These are phyloP conservation scores for Sugiyamaella novakii DNA, from an alignment of 1,139 yeast species.

Conservation along the genomic window DNA sequence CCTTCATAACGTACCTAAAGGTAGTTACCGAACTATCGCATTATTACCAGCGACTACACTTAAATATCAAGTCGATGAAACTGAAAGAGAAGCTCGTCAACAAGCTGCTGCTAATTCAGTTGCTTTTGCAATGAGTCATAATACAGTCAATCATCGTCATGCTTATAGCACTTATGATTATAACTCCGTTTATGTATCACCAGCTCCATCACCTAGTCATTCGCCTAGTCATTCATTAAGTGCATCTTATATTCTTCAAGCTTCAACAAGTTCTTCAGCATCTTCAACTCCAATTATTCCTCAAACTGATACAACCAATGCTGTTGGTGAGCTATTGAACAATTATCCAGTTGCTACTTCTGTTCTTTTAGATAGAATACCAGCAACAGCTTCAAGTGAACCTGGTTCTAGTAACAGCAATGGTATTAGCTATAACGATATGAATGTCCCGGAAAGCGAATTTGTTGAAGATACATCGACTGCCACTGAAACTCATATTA, in stretches of 20 bases:
- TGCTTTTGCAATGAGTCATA: slow-evolving; percentile 65
- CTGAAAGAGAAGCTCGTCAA: slow-evolving; percentile 59
- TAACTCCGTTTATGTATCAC: slow-evolving; percentile 65
- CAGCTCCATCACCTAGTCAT: slow-evolving; percentile 32
- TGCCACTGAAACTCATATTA: not conserved
- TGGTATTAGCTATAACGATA: slow-evolving; percentile 3
- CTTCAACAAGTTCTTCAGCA: slow-evolving; percentile 17
- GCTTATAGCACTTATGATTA: slow-evolving; percentile 78
- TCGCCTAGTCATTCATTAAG: slow-evolving; percentile 28
- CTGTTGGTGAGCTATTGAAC: slow-evolving; percentile 30
- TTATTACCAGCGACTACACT: slow-evolving; percentile 79
- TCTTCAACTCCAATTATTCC: slow-evolving; percentile 16
- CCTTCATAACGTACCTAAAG: slow-evolving; percentile 32
- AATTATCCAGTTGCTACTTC: slow-evolving; percentile 9
- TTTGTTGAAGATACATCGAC: slow-evolving; percentile 25
- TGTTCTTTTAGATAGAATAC: slow-evolving; percentile 5
- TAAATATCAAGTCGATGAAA: slow-evolving; percentile 77
- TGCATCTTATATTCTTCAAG: slow-evolving; percentile 18
- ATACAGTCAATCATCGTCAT: slow-evolving; percentile 73
- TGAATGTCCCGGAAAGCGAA: slow-evolving; percentile 20
- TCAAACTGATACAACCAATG: slow-evolving; percentile 29
- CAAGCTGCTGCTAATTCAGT: slow-evolving; percentile 40
- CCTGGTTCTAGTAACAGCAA: slow-evolving; percentile 20
- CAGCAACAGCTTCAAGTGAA: slow-evolving; percentile 16
- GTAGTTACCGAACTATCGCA: slow-evolving; percentile 55